Evolutionary conservation across 2,329 filamentous ascomycete genomes (phyloP).

Genomic region (Zymoseptoria crescenta): DNA sequence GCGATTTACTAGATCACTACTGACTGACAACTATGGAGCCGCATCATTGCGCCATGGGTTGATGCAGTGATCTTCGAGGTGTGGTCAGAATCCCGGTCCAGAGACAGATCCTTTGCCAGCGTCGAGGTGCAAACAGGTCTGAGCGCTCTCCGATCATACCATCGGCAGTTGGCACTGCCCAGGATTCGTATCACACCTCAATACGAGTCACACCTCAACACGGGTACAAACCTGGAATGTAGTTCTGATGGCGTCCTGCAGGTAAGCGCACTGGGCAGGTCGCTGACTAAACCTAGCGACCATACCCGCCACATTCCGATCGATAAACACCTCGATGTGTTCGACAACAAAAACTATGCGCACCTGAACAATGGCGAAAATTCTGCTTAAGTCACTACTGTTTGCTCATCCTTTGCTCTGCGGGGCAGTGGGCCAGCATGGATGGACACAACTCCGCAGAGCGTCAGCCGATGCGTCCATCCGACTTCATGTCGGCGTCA

Average conservation of each 20-base stretch:
- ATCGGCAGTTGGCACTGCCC: background rate
- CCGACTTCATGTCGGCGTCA: constrained; percentile 17
- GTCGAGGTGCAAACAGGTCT: no score
- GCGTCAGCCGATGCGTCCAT: constrained; percentile 11
- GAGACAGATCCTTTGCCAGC: no score
- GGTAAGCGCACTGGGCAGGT: background rate
- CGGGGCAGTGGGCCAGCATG: constrained; percentile 4
- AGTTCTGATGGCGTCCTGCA: background rate
- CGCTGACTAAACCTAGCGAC: background rate
- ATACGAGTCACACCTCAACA: no score
- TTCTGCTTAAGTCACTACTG: background rate
- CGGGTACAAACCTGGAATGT: background rate
- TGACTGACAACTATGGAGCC: no score
- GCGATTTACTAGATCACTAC: no score
- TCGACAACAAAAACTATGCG: background rate
- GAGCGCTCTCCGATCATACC: no score
- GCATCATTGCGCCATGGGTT: no score
- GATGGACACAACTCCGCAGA: constrained; percentile 10
- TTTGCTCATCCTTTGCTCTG: background rate
- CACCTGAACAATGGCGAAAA: background rate
- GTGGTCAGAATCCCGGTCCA: no score
- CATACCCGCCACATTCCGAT: background rate
- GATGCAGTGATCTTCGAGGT: no score
- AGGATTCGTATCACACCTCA: no score
- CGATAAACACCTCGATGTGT: background rate